A percentile compares a stretch with the other conserved stretches of the same genome.
Evolutionary conservation across 2,329 filamentous ascomycete genomes (phyloP).

Genomic region (Epichloe hybrida): DNA sequence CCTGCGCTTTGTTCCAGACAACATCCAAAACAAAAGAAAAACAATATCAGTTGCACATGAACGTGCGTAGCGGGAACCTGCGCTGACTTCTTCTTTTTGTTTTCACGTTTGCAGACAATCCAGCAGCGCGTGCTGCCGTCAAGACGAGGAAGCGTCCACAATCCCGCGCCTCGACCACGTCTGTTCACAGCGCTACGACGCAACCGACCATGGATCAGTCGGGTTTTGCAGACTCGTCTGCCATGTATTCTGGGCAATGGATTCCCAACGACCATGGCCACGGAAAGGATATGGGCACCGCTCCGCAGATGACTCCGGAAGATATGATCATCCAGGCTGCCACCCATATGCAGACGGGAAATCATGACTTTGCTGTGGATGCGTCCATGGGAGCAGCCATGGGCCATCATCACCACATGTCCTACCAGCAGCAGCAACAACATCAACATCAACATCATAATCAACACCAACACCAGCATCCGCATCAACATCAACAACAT

Average conservation of each 20-base stretch:
- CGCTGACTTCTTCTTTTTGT: constrained; percentile 2
- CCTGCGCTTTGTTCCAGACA: constrained; percentile 4
- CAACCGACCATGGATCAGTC: constrained; percentile 38
- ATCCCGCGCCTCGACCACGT: constrained; percentile 43
- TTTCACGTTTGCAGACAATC: constrained; percentile 13
- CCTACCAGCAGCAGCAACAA: constrained; percentile 25
- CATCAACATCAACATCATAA: constrained; percentile 21
- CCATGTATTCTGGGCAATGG: constrained; percentile 38
- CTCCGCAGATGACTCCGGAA: constrained; percentile 39
- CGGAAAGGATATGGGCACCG: constrained; percentile 28
- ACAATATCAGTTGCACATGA: not conserved
- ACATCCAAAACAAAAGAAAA: constrained; percentile 2
- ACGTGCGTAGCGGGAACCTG: constrained; percentile 1
- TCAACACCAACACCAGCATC: constrained; percentile 19
- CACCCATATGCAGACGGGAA: constrained; percentile 38
- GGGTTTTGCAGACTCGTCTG: constrained; percentile 27
- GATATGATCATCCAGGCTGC: constrained; percentile 46
- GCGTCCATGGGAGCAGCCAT: constrained; percentile 30
- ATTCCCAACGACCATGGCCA: constrained; percentile 29
- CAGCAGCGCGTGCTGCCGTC: constrained; percentile 18
- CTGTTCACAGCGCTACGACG: constrained; percentile 39
- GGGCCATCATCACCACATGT: constrained; percentile 22
- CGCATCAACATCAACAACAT: constrained; percentile 24
- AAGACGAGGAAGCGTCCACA: constrained; percentile 37
- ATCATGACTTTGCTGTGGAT: constrained; percentile 37